Percentiles rank a stretch among this genome's conserved stretches.
phyloP scores from a whole-genome alignment of 352 stramenopile genomes.

The Phytophthora tubulina region DNA sequence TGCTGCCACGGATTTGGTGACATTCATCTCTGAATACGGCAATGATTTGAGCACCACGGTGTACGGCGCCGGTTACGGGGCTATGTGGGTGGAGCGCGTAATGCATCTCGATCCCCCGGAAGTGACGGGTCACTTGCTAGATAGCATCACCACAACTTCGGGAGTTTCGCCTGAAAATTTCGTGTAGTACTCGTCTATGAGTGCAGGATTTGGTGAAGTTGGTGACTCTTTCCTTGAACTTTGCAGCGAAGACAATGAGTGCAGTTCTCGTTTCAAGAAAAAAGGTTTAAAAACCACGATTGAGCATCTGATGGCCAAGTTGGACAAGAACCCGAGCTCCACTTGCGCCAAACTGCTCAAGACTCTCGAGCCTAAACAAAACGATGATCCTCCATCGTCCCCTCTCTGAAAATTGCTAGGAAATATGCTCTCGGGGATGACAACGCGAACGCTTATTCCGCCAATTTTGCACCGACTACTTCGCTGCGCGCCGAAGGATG shows the following conservation, averaged over 20 bases:
- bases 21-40: constrained; percentile 31
- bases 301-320: neutral
- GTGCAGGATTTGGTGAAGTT: constrained; percentile 24
- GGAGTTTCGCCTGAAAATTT: constrained; percentile 30
- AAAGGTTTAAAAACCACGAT: constrained; percentile 11
- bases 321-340: constrained; percentile 30
- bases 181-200: constrained; percentile 39
- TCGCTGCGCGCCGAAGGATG: constrained; percentile 40
- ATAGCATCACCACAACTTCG: constrained; percentile 47
- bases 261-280: constrained; percentile 25
- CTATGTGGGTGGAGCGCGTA: constrained; percentile 49
- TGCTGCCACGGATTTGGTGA: constrained; percentile 39
- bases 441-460: constrained; percentile 37
- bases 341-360: constrained; percentile 19
- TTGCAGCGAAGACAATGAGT: constrained; percentile 24
- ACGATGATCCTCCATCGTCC: constrained; percentile 26
- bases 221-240: constrained; percentile 31
- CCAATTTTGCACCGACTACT: constrained; percentile 40
- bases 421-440: constrained; percentile 19
- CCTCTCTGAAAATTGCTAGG: constrained; percentile 30
- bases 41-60: constrained; percentile 33
- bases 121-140: constrained; percentile 55
- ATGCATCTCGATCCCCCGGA: constrained; percentile 51
- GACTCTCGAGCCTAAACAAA: neutral
- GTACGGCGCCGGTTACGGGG: constrained; percentile 53